Evolutionary conservation across 1,139 yeast genomes (phyloP).

Genomic region (Kurtzmaniella quercitrusa): DNA sequence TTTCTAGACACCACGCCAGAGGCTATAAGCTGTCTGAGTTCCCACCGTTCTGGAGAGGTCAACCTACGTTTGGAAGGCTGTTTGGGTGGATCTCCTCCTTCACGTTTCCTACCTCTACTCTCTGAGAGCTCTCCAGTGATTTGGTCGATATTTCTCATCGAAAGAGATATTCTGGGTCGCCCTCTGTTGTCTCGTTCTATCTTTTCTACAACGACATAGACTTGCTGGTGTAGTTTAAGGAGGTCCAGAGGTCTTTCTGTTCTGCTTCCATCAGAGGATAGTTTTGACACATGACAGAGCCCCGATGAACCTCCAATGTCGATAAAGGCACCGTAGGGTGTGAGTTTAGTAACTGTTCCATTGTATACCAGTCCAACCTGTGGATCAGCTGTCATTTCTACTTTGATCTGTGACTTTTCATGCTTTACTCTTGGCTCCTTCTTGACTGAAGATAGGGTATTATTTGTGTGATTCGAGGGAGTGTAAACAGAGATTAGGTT

Average conservation of each 20-base stretch:
- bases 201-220: conserved; percentile 56
- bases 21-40: conserved; percentile 73
- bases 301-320: conserved; percentile 42
- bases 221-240: conserved; percentile 53
- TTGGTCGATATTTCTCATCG: conserved; percentile 79
- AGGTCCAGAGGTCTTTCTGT: conserved; percentile 58
- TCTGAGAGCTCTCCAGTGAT: conserved; percentile 49
- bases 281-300: conserved; percentile 72
- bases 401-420: not conserved
- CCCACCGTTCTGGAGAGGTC: conserved; percentile 91
- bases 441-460: conserved; percentile 4
- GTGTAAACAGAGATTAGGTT: no score
- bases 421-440: not conserved
- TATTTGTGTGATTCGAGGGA: no score
- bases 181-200: conserved; percentile 35
- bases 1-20: conserved; percentile 70
- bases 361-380: conserved; percentile 44
- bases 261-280: conserved; percentile 45
- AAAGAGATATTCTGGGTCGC: conserved; percentile 47
- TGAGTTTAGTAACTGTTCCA: conserved; percentile 59
- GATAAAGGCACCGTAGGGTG: conserved; percentile 78
- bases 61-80: conserved; percentile 37
- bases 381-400: conserved; percentile 17
- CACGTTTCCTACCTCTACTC: conserved; percentile 6
- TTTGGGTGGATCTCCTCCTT: not conserved